Evolutionary conservation across 257 asterid species (phyloP), one percentile per base, ranked within the genome.

Genomic region (Solanum pinnatisectum): DNA sequence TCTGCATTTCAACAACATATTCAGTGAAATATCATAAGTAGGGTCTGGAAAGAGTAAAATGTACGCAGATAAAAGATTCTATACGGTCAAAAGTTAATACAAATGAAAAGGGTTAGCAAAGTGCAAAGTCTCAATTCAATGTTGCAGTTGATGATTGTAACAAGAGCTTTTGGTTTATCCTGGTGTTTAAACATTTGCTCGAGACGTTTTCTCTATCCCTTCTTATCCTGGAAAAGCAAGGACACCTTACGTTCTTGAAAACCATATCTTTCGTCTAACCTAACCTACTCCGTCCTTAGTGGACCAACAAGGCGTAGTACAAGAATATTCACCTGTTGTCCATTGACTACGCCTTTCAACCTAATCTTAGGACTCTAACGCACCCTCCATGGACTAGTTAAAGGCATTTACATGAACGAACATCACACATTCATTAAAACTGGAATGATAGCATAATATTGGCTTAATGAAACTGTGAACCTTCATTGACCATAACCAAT

Each of bases 1-100:
- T 90, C 94, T 91, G 68, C 68, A 88, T 33, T 35, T 78, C 33
- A 68, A 68, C 5, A 5, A 68, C 22, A 30, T 68, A 68, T n/a
- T 0, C 0, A 3, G 23, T 68, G 5, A 30, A 68, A 68, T 68
- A 1, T 27, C 37, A 6, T 68, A 14, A 1, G 76, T 15, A 0
- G 1, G 3, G 22, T 68, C 5, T 14, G 0, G 1, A n/a, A 1
- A 68, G 76, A 6, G 5, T 68, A 68, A 16, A 27, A 6, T 68
- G 22, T 68, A 67, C 5, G 1, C 0, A 3, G 4, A 59, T 20
- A 42, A 59, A 20, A 59, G 25, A 59, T 59, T 30, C 13, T 71
- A 15, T 32, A 15, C 13, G 79, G 4, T 16, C 44, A 72, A 72
- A 72, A 72, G 25, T 72, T 16, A 16, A 72, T 33, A 33, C 79